Percentiles rank a stretch among this genome's conserved stretches.
These are phyloP conservation scores for Microcyclosporella mali DNA, from an alignment of 2,329 filamentous ascomycete species.

Conservation along the genomic window DNA sequence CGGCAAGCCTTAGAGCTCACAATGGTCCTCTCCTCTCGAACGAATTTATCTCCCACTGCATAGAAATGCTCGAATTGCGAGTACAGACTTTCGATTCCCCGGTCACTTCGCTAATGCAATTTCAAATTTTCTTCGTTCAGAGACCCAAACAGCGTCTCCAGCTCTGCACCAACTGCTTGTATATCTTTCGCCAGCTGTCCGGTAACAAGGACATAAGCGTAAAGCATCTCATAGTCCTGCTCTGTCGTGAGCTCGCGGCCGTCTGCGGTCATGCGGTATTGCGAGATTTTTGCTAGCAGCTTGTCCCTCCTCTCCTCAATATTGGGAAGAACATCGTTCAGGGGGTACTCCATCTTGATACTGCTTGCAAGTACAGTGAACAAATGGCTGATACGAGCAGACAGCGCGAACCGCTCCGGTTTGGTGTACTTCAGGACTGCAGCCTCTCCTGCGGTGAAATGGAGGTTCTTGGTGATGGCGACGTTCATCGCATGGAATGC, in stretches of 20 bases:
- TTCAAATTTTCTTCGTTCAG: constrained; percentile 57
- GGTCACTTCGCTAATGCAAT: constrained; percentile 11
- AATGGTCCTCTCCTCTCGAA: too few species aligned
- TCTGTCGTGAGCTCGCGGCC: constrained; percentile 52
- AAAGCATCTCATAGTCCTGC: constrained; percentile 82
- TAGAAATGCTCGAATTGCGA: too few species aligned
- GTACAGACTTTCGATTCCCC: too few species aligned
- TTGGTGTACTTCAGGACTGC: constrained; percentile 73
- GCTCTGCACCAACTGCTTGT: constrained; percentile 24
- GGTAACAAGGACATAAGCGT: constrained; percentile 72
- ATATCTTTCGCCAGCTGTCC: constrained; percentile 40
- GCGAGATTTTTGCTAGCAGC: constrained; percentile 78
- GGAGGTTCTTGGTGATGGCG: constrained; percentile 73
- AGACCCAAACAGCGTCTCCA: constrained; percentile 54
- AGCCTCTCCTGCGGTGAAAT: constrained; percentile 71
- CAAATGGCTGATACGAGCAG: constrained; percentile 84
- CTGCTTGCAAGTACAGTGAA: constrained; percentile 80
- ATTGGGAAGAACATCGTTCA: constrained; percentile 81
- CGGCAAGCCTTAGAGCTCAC: too few species aligned
- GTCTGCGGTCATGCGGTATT: constrained; percentile 67
- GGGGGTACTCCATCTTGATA: constrained; percentile 87
- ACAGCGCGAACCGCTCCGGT: constrained; percentile 72
- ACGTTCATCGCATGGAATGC: constrained; percentile 96
- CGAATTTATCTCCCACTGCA: too few species aligned
- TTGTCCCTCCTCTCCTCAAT: constrained; percentile 75